A percentile compares a stretch with the other conserved stretches of the same genome.
These are phyloP conservation scores for Chaetomiaceae sp. DNA, from an alignment of 2,329 filamentous ascomycete genomes.

Conservation along the genomic window DNA sequence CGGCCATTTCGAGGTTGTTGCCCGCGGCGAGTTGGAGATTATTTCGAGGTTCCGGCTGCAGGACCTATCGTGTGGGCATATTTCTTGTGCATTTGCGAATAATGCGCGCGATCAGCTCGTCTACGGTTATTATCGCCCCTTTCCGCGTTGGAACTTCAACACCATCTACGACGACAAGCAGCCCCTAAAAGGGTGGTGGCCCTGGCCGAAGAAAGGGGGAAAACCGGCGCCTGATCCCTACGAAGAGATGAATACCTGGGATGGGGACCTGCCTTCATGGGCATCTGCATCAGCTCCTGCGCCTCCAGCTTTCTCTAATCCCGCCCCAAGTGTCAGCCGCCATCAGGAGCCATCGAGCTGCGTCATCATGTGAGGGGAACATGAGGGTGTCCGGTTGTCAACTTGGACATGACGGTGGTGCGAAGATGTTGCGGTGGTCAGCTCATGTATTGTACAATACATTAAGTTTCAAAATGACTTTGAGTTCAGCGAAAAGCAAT, in stretches of 20 bases:
- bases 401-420: too few relatives aligned
- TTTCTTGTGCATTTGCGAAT: not conserved
- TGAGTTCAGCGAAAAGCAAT: too few relatives aligned
- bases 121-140: not conserved
- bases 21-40: not conserved
- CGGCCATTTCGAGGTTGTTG: not conserved
- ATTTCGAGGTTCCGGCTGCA: not conserved
- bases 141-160: not conserved
- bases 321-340: not conserved
- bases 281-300: too few relatives aligned
- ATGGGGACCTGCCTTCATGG: too few relatives aligned
- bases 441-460: too few relatives aligned
- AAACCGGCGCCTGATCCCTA: too few relatives aligned
- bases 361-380: too few relatives aligned
- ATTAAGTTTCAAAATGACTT: too few relatives aligned
- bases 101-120: not conserved
- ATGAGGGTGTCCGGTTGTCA: too few relatives aligned
- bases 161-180: conserved; percentile 1
- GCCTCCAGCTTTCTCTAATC: too few relatives aligned
- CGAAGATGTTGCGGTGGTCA: too few relatives aligned
- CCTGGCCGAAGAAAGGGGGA: not conserved
- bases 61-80: not conserved
- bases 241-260: too few relatives aligned
- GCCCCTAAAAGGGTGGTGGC: conserved; percentile 5
- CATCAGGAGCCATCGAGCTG: not conserved